Evolutionary conservation across 2,329 filamentous ascomycete species (phyloP).

Genomic region (Apiospora pterosperma): DNA sequence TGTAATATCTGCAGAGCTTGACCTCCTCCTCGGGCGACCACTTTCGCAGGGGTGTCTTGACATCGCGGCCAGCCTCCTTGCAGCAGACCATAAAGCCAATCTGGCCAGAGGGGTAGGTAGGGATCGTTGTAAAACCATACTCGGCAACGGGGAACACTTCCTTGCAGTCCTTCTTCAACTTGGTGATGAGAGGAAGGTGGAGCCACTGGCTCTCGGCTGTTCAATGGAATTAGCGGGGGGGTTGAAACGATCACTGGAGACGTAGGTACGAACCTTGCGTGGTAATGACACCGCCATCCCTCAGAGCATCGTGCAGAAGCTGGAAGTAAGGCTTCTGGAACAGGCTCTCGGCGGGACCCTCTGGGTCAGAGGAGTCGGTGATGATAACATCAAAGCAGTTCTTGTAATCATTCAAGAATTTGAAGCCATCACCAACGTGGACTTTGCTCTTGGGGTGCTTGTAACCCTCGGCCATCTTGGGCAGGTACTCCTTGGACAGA

Average conservation of each 20-base stretch:
- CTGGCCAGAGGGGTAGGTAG: slow-evolving; percentile 97
- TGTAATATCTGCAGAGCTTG: slow-evolving; percentile 95
- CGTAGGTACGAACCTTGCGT: slow-evolving; percentile 98
- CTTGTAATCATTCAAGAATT: slow-evolving; percentile 96
- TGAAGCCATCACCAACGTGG: slow-evolving; percentile 96
- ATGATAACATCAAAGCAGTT: slow-evolving; percentile 99
- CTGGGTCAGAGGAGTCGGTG: slow-evolving; percentile 96
- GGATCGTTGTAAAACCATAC: slow-evolving; percentile 99
- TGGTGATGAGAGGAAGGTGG: slow-evolving; percentile 86
- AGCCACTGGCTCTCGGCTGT: slow-evolving; percentile 99
- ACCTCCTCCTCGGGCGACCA: slow-evolving; percentile 89
- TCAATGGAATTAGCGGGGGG: slow-evolving; percentile 5
- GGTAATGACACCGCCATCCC: slow-evolving; percentile 95
- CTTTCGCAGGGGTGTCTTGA: slow-evolving; percentile 78
- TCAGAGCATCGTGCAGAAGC: slow-evolving; percentile 83
- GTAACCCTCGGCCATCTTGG: slow-evolving; percentile 89
- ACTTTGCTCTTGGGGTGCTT: slow-evolving; percentile 90
- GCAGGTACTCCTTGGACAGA: slow-evolving; percentile 96
- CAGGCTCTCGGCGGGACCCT: slow-evolving; percentile 90
- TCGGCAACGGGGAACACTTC: slow-evolving; percentile 97
- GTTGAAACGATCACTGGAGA: slow-evolving; percentile 22
- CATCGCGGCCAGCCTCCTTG: slow-evolving; percentile 84
- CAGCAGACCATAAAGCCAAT: slow-evolving; percentile 99
- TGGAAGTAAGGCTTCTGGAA: slow-evolving; percentile 99
- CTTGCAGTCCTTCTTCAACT: slow-evolving; percentile 95